Base-by-base conservation (phyloP, 2,329 filamentous ascomycete species). In the Amauroascus verrucosus region DNA sequence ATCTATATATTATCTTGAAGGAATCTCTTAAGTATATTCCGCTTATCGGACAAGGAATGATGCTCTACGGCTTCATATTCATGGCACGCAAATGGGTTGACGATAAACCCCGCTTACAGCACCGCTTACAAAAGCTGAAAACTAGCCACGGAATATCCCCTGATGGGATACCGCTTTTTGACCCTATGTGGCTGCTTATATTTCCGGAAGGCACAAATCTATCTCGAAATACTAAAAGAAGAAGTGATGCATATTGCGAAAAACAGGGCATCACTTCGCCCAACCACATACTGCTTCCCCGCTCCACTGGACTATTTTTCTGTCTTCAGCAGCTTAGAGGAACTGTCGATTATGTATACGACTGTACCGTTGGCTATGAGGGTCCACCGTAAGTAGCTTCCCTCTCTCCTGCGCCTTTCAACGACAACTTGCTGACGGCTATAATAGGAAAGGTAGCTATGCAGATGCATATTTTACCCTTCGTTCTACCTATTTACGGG, bases 361-460 rank as follows among this genome's bases (percentile, higher is more conserved):
- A 84, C 60, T 96, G 90, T 69, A 97, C 93, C 0, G 84, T 98
- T 54, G 90, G 88, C 3, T 98, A 98, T 65, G 91, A 96, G 70
- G 91, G 93, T 13, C 81, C 95, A 41, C 86, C 87, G 84, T 91
- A 79, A 77, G 88, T 84, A 49, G 22, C 8, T 20, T 30, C 20
- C 33, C 22, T 4, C 9, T 11, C 7, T n/a, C 35, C 35, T 14
- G 20, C 9, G 18, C 28, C 5, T 50, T 45, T 54, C 35, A 56
- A 7, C 56, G 41, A 51, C 9, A 54, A 18, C 22, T 35, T 30
- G 52, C 37, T 24, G 20, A 48, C 50, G 33, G 11, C 13, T 16
- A 4, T 3, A 7, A 14, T 56, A 88, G 84, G 22, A 85, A 84
- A 55, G 86, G 84, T 37, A 79, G 85, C 62, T 96, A 84, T 60